Evolutionary conservation across 1,284 basidiomycete species (phyloP), one percentile per base, ranked within the genome.

Genomic region (Kwoniella shivajii): DNA sequence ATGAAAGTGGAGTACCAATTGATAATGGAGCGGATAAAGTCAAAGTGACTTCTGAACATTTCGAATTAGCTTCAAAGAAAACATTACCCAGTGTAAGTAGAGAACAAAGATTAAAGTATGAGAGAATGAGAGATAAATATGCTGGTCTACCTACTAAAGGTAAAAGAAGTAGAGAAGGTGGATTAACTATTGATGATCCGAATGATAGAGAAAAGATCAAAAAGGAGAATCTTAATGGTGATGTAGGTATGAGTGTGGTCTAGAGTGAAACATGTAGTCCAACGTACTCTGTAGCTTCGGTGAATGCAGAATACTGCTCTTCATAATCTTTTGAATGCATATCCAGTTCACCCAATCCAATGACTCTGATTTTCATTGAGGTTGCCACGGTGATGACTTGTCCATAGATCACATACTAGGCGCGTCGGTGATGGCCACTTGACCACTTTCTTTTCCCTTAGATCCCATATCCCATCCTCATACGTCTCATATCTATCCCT

Each of bases 41-140:
- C 6, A 50, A 59, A 63, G 81, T 75, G 51, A 83, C 72, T 31
- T 69, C 72, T 13, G 76, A 80, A 2, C 91, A 99, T 75, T 97
- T 98, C 68, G 73, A 76, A 24, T 74, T 71, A 2, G 94, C 94
- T 9, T 78, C 92, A 64, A 84, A 84, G 22, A 96, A 95, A 79
- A 87, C 96, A 11, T 83, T 85, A 50, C 92, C 93, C 9, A 93
- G 90, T 74, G 95, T 98, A 13, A 89, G 87, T 45, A 79, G 78
- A 11, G 83, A 84, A 39, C 94, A 98, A 81, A 82, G 91, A 67
- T 80, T 83, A 66, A 87, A 87, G 76, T 98, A 98, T 71, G 86
- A 91, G 69, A 82, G 83, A 24, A 78, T 95, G 60, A 80, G 88
- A 57, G 83, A 84, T 43, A 92, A 88, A 75, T 92, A 92, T 72